Conservation (phyloP, 192 early-diverging fungal genomes). For the Linnemannia hyalina region DNA sequence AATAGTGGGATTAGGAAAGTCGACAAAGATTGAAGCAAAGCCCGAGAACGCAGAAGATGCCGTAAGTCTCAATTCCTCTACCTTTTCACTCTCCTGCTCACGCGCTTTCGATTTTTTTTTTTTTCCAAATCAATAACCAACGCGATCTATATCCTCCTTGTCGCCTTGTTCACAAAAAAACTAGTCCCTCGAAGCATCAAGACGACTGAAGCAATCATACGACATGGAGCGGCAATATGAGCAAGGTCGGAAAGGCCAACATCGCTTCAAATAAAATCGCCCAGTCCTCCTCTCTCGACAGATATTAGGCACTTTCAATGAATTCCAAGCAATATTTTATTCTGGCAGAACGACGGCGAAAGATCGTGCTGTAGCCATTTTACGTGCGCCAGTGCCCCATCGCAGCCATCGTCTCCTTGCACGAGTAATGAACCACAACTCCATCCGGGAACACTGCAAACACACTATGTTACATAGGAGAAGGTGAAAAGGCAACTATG, state of each 20-base stretch:
- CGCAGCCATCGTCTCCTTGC: slow-evolving; percentile 64
- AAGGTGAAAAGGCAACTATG: not conserved
- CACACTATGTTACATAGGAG: slow-evolving; percentile 60
- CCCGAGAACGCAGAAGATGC: slow-evolving; percentile 33
- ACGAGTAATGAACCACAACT: slow-evolving; percentile 81
- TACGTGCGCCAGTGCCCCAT: slow-evolving; percentile 40
- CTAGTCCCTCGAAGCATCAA: slow-evolving; percentile 29
- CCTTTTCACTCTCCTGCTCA: not conserved
- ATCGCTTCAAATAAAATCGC: slow-evolving; percentile 17
- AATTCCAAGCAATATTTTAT: not conserved
- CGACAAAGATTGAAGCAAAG: slow-evolving; percentile 23
- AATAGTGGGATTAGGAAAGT: slow-evolving; percentile 41
- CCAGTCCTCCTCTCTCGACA: not conserved
- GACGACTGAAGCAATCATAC: slow-evolving; percentile 8
- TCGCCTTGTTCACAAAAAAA: not conserved
- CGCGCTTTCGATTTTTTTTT: not conserved
- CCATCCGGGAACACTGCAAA: slow-evolving; percentile 83
- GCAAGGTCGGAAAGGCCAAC: slow-evolving; percentile 16
- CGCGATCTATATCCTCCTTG: not conserved
- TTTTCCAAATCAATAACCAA: not conserved
- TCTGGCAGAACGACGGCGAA: not conserved
- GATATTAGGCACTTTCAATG: too few species aligned
- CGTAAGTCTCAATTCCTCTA: slow-evolving; percentile 1
- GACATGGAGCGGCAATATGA: slow-evolving; percentile 43
- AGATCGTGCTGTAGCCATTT: not conserved